Base-by-base conservation (phyloP, 2,329 filamentous ascomycete species). In the Ceratocystis variospora region DNA sequence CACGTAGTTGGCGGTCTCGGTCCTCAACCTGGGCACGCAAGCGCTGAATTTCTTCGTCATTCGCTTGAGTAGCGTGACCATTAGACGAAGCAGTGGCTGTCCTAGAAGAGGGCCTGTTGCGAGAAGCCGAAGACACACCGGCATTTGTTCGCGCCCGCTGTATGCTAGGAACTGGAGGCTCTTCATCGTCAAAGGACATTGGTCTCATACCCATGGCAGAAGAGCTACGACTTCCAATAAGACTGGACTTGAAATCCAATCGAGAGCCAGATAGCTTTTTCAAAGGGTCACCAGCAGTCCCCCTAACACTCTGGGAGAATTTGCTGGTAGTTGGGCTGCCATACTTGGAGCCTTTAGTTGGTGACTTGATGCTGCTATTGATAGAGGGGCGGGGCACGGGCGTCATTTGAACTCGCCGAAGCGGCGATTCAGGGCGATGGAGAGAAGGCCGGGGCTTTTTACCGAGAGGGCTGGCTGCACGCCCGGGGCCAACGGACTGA, bases 391-490 rank as follows among this genome's bases (percentile, higher is more conserved):
- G 79, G 6, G 80, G 78, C 22, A 41, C 33, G 31, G 82, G 84
- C 8, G 80, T 87, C 74, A 85, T 82, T 66, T 86, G 85, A 61
- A 84, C 76, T 71, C 83, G 87, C 70, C 88, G 85, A 45, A 89
- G 80, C 2, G 93, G 94, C 1, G 93, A 96, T 70, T 96, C 92
- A 4, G 94, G 89, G 37, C 92, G 87, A 64, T 89, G 84, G n/a
- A 96, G 79, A 1, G 92, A 96, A 7, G 87, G 85, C 67, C 91
- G 84, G 57, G 84, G 77, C 15, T 68, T 71, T 70, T 83, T 85
- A 71, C 86, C 83, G 61, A 83, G 79, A 2, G 91, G 89, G 72
- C 88, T 93, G 28, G 85, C 74, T 33, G 87, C 85, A 72, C 87
- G 83, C 8, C 85, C 83, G 5, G 89, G 88, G 0, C 91, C 91